phyloP scores from a whole-genome alignment of 2,329 filamentous ascomycete species.

The Pyrenophora teres region DNA sequence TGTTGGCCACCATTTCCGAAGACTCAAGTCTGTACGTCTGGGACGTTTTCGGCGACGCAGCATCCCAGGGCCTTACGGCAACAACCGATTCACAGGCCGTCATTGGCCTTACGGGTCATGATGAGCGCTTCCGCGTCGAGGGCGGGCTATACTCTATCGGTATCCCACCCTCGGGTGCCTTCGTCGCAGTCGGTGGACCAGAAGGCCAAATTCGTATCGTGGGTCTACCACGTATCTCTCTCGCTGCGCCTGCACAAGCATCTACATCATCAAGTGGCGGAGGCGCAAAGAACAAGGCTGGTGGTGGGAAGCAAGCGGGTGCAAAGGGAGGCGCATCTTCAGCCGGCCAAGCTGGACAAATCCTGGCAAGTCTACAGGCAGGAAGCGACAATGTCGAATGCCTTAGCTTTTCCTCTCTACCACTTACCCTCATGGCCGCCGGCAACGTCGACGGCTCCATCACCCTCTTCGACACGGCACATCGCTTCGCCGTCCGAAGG shows the following conservation, averaged over 20 bases:
- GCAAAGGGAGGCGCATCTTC: conserved; percentile 44
- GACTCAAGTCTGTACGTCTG: conserved; percentile 89
- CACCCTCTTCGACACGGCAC: conserved; percentile 82
- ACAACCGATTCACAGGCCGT: conserved; percentile 66
- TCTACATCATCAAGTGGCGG: conserved; percentile 50
- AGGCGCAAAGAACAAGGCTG: conserved; percentile 56
- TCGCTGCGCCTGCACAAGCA: conserved; percentile 37
- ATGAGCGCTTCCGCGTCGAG: conserved; percentile 90
- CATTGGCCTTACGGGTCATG: conserved; percentile 75
- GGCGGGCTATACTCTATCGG: conserved; percentile 90
- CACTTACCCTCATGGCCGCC: conserved; percentile 64
- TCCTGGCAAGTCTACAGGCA: conserved; percentile 81
- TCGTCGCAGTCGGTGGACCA: conserved; percentile 85
- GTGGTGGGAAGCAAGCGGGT: conserved; percentile 51
- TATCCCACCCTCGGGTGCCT: conserved; percentile 76
- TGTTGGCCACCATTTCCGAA: conserved; percentile 87
- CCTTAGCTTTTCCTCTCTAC: conserved; percentile 66
- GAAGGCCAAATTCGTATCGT: conserved; percentile 85
- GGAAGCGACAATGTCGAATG: conserved; percentile 83
- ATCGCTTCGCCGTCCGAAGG: conserved; percentile 83
- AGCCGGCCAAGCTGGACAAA: conserved; percentile 65
- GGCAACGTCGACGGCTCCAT: conserved; percentile 72
- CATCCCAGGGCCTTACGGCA: conserved; percentile 64
- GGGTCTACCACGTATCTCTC: conserved; percentile 70
- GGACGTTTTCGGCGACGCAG: conserved; percentile 84